Conservation (phyloP, 441 rosid species). For the Arabidopsis lyrata region DNA sequence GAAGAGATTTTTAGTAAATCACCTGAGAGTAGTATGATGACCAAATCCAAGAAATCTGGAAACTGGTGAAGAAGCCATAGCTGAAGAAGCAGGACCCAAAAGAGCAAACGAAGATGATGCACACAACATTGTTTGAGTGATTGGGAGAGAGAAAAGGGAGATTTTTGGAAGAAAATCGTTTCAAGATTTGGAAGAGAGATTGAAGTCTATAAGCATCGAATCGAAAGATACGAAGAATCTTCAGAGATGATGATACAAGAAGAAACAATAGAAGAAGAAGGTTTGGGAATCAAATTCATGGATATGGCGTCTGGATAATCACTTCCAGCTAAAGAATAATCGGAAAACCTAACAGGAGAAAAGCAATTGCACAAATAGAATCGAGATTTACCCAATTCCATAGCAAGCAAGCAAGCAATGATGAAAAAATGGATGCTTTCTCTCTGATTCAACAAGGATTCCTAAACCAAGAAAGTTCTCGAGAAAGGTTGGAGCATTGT, state of each 20-base stretch:
- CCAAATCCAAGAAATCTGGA: slow-evolving; percentile 31
- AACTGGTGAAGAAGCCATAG: slow-evolving; percentile 32
- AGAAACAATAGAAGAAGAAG: slow-evolving; percentile 22
- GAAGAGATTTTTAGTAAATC: slow-evolving; percentile 16
- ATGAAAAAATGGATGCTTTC: slow-evolving; percentile 12
- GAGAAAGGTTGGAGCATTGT: slow-evolving; percentile 45
- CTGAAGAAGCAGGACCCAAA: slow-evolving; percentile 38
- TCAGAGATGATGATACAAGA: slow-evolving; percentile 15
- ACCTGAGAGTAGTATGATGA: slow-evolving; percentile 53
- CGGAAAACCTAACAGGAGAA: slow-evolving; percentile 42
- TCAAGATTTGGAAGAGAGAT: slow-evolving; percentile 12
- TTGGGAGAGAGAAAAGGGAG: neutral
- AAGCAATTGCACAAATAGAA: slow-evolving; percentile 34
- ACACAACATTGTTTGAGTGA: slow-evolving; percentile 35
- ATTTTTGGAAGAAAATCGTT: slow-evolving; percentile 3
- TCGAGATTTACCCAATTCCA: slow-evolving; percentile 62
- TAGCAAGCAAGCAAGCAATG: slow-evolving; percentile 44
- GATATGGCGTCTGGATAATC: slow-evolving; percentile 53
- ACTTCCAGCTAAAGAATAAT: slow-evolving; percentile 52
- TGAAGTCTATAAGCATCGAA: slow-evolving; percentile 34
- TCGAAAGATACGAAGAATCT: slow-evolving; percentile 20
- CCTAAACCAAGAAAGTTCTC: slow-evolving; percentile 26
- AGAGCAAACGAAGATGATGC: slow-evolving; percentile 44
- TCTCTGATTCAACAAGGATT: slow-evolving; percentile 13
- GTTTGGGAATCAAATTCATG: slow-evolving; percentile 40